These are phyloP conservation scores for Thecaphora thlaspeos DNA, from an alignment of 1,284 basidiomycete species.

Conservation along the genomic window DNA sequence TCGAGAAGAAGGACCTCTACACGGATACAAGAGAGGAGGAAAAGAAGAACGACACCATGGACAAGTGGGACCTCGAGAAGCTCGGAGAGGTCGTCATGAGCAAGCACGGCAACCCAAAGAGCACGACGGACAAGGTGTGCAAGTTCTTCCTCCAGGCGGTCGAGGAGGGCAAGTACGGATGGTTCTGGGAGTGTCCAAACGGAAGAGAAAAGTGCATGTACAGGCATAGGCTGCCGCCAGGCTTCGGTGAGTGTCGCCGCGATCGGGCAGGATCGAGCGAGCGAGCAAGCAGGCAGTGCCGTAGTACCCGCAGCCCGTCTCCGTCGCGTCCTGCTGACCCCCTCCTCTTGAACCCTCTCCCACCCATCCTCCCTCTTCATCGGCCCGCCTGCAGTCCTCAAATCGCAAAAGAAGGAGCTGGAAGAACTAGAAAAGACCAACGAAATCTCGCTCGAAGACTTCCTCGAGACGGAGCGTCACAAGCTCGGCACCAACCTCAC, in stretches of 20 bases:
- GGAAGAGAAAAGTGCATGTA: constrained; percentile 81
- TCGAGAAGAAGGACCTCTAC: constrained; percentile 95
- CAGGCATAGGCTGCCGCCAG: constrained; percentile 89
- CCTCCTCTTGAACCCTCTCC: background rate
- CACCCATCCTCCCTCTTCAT: constrained; percentile 1
- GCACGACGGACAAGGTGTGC: constrained; percentile 91
- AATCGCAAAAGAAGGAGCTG: constrained; percentile 70
- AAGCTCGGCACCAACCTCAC: constrained; percentile 67
- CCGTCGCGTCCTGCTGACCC: too few relatives aligned
- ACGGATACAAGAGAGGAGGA: constrained; percentile 69
- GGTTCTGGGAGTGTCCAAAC: constrained; percentile 71
- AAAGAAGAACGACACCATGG: constrained; percentile 85
- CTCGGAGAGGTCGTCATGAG: constrained; percentile 79
- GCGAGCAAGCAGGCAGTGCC: too few relatives aligned
- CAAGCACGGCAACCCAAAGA: constrained; percentile 86
- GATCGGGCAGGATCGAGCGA: too few relatives aligned
- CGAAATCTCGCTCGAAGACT: constrained; percentile 90
- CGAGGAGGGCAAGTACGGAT: constrained; percentile 84
- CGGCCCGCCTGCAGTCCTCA: constrained; percentile 64
- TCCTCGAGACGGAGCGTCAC: constrained; percentile 97
- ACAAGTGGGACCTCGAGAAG: constrained; percentile 95
- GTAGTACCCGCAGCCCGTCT: too few relatives aligned
- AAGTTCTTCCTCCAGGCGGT: constrained; percentile 96
- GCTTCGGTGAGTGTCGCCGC: constrained; percentile 56
- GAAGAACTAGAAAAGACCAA: constrained; percentile 74